Evolutionary conservation across 129 eudicot species (phyloP), one percentile per base, ranked within the genome.

Genomic region (Sambucus nigra): DNA sequence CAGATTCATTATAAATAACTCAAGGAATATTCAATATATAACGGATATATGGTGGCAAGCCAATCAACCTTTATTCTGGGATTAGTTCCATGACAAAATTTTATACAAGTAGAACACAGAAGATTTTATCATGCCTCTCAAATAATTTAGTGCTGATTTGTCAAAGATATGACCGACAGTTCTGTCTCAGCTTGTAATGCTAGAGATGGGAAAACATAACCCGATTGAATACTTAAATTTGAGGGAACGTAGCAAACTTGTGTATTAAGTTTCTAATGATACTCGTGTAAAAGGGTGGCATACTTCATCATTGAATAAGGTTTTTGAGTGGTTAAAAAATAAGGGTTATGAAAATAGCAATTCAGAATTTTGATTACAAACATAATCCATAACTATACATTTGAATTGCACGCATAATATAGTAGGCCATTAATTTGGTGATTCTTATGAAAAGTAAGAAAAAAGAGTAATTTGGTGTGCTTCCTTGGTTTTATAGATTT

Each of bases 61-160:
- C 42, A 58, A 25, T 42, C 26, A 53, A 51, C 22, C 8, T 25
- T 32, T 32, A 28, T 25, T 70, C 41, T 40, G 47, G 55, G 60
- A 19, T 18, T 8, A 32, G 21, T 56, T 31, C 56, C 23, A 57
- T 56, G 15, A 51, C 2, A 9, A 39, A 17, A 31, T 16, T 40
- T 59, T 18, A 28, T 31, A 14, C 20, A 41, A 53, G 62, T 57
- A 29, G 7, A 61, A 17, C 51, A 31, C 1, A 42, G 52, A 61
- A 45, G n/a, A 53, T 33, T 1, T 50, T 25, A 7, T 22, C 44
- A 32, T 31, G n/a, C 21, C 15, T 31, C 0, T 18, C 24, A 18
- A 22, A 20, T 46, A 46, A 12, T 13, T 18, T 11, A 0, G 1
- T 31, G 32, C 31, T 31, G 14, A 54, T 18, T 28, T 19, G 41